These are phyloP conservation scores for Pseudocercospora pini-densiflorae DNA, from an alignment of 2,329 filamentous ascomycete genomes.

Conservation along the genomic window DNA sequence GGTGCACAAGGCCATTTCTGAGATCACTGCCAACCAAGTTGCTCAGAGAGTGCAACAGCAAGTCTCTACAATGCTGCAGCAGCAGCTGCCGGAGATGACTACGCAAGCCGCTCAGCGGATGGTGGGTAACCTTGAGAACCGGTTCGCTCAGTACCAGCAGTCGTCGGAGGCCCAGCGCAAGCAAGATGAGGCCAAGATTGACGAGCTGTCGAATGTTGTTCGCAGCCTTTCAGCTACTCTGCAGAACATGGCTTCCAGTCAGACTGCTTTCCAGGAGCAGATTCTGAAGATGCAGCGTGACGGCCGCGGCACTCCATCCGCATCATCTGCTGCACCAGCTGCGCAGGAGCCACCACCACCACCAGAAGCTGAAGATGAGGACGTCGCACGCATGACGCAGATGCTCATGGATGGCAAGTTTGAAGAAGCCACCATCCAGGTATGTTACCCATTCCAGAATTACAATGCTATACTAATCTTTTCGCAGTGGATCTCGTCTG, in stretches of 20 bases:
- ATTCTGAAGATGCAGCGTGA: slow-evolving; percentile 49
- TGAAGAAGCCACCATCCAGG: slow-evolving; percentile 52
- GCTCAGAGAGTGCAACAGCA: slow-evolving; percentile 71
- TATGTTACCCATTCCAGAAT: slow-evolving; percentile 26
- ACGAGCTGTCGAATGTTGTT: slow-evolving; percentile 71
- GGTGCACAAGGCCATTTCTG: slow-evolving; percentile 72
- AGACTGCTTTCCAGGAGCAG: slow-evolving; percentile 69
- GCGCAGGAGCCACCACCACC: slow-evolving; percentile 48
- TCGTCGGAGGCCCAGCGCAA: slow-evolving; percentile 57
- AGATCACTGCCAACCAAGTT: slow-evolving; percentile 71
- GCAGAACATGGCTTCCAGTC: slow-evolving; percentile 69
- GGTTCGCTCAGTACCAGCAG: slow-evolving; percentile 57
- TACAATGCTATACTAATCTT: slow-evolving; percentile 39
- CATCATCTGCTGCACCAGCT: slow-evolving; percentile 11
- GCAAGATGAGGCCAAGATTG: slow-evolving; percentile 68
- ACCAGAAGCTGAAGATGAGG: slow-evolving; percentile 55
- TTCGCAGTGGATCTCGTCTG: slow-evolving; percentile 64
- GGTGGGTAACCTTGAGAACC: slow-evolving; percentile 69
- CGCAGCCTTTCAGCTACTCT: slow-evolving; percentile 70
- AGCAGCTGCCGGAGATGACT: slow-evolving; percentile 36
- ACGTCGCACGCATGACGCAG: slow-evolving; percentile 66
- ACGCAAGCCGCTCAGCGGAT: slow-evolving; percentile 66
- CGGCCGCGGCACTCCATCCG: slow-evolving; percentile 45
- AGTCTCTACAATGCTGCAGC: slow-evolving; percentile 64
- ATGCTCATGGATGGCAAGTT: slow-evolving; percentile 63